Evolutionary conservation across 495 filamentous ascomycete species (phyloP), one percentile per base, ranked within the genome.

Genomic region (Penicillium atrosanguineum): DNA sequence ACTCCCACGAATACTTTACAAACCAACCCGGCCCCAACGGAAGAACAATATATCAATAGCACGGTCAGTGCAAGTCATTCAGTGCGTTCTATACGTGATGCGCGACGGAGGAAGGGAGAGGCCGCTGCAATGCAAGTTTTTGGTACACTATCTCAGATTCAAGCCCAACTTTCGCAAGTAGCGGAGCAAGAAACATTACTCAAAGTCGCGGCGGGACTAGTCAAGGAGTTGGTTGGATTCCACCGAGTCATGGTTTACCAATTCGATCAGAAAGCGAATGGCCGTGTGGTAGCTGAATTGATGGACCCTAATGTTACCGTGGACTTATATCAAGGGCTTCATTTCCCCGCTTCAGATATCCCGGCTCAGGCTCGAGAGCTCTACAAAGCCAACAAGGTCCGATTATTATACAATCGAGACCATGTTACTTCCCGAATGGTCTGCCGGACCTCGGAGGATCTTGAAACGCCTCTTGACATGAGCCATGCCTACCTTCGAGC

Each of bases 171-270:
- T n/a, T n/a, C n/a, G n/a, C n/a, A 18, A 60, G 59, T 12, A 58
- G 69, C 23, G 54, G 68, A 51, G 42, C 34, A 72, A 5, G 70
- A 95, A 87, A 57, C 91, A 86, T 56, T 76, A 0, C 48, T 76
- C 15, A 71, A 74, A 20, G 71, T 60, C 1, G 67, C 71, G 0
- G 56, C 69, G 0, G 70, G 73, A 0, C 50, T 74, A 6, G 73
- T 72, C 1, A 74, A 95, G 62, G 91, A 96, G 55, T 67, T 97
- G 26, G 95, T 90, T 0, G 91, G 92, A 0, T 97, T 96, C 59
- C 91, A 96, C 60, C 88, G 91, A 2, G 88, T 96, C 11, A 88
- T 96, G 87, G 80, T 97, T 15, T 96, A 96, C 67, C 91, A 95
- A 61, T 97, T 96, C 56, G 92, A 97, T 65, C 76, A 82, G 38